Base-by-base conservation (phyloP, 108 stramenopile species). In the Hondaea fermentalgiana region DNA sequence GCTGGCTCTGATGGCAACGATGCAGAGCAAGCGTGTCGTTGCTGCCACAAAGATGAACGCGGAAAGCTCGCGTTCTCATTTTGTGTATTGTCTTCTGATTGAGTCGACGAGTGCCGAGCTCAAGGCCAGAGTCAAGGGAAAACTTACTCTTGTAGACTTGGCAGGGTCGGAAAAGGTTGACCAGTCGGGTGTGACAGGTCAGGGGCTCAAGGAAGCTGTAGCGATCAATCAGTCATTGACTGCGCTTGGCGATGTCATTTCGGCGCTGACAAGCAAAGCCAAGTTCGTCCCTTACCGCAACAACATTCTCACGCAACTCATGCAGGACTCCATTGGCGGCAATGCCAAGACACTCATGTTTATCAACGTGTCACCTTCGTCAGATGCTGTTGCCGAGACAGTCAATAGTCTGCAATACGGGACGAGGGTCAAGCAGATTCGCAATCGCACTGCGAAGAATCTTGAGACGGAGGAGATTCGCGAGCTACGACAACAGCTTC, bases 271-370 rank as follows among this genome's bases (percentile, higher is more conserved):
- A 6, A 72, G 53, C 4, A 59, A 76, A 44, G 87, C 90, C 35
- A 72, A 87, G 14, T 59, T 72, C 92, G 57, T 93, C 19, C 92
- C 92, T 12, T 93, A 92, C 88, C 71, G 93, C 5, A 94, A 95
- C 91, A 93, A 94, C 87, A 60, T 91, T 43, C 88, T 95, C 28
- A 95, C 94, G 23, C 92, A 91, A 53, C 87, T 94, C 60, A 93
- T 95, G 94, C 92, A 92, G 90, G 94, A 94, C 72, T 91, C 90
- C 23, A 69, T 94, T 25, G 93, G 94, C n/a, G 94, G 94, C 42
- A 94, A 93, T 71, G 90, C 92, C 44, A 95, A 94, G 90, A 95
- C 95, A 28, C 92, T 96, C 25, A 95, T 96, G 95, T 93, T 95
- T 58, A 93, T 95, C 25, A 91, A 93, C 91, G 93, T 90, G 60